Evolutionary conservation across 2,329 filamentous ascomycete species (phyloP), one percentile per base, ranked within the genome.

Genomic region (Fusarium oligoseptatum): DNA sequence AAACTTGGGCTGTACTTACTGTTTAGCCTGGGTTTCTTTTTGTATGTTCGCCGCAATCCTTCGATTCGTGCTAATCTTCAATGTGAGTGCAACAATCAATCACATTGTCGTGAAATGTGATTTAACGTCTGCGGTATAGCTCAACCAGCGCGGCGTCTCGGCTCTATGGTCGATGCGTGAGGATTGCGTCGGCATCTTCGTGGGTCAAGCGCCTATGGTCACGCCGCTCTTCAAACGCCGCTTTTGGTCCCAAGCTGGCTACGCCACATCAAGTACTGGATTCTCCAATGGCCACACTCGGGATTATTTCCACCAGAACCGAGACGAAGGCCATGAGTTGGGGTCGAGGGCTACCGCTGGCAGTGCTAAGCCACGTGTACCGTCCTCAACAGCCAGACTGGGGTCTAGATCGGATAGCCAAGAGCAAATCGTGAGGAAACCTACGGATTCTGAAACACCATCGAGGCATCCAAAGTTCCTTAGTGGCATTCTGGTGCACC

Each of bases 91-190:
- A 62, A 20, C 3, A 0, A 43, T 12, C 11, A 7, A 10, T 11
- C 3, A 32, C 17, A 4, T 9, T 22, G n/a, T 11, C 22, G 11
- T 15, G 3, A 6, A 22, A 6, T 5, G 34, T 12, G 1, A 6
- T 24, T 11, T 64, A 34, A 71, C 48, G 14, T 20, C 36, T 36
- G 22, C 8, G 24, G 17, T 14, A 9, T 32, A 75, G 73, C 11
- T 73, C 10, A 71, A 75, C 12, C 69, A 71, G 32, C 73, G 58
- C 3, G 74, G 74, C 1, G 72, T 69, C 12, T 76, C 75, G 8
- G 82, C 83, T 1, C 78, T 84, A 22, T 84, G 83, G 83, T 83
- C 82, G 4, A 80, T 82, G 29, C 80, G 82, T 14, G 82, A 84
- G 68, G 82, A 83, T 63, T 78, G 82, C n/a, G 80, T 84, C 9